phyloP scores from a whole-genome alignment of 169 alveolate species.

The Plasmodium malariae region DNA sequence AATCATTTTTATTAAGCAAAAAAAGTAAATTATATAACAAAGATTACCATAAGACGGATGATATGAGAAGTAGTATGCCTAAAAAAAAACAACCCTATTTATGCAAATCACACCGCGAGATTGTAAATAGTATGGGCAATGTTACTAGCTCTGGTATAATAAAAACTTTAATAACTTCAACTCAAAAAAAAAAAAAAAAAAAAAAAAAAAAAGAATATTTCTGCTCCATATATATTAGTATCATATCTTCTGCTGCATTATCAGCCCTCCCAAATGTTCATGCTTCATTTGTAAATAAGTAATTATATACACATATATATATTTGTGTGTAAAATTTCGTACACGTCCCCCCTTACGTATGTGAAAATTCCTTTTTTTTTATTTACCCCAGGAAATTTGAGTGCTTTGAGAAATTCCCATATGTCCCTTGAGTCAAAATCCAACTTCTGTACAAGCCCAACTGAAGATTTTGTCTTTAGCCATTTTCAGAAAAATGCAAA shows the following conservation, averaged over 20 bases:
- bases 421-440: neutral
- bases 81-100: neutral
- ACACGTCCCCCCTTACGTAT: neutral
- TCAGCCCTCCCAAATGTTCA: neutral
- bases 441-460: conserved; percentile 7
- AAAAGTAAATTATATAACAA: neutral
- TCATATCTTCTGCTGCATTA: neutral
- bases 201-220: no score
- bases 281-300: neutral
- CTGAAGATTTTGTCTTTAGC: conserved; percentile 44
- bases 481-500: conserved; percentile 73
- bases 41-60: neutral
- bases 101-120: no score
- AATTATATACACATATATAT: conserved; percentile 19
- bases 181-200: no score
- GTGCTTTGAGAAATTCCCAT: neutral
- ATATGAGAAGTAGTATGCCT: neutral
- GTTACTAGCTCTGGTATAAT: neutral
- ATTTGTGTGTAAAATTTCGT: neutral
- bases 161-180: neutral
- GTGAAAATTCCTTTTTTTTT: neutral
- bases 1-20: neutral
- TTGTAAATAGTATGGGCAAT: neutral
- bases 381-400: conserved; percentile 6
- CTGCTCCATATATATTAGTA: no score